A percentile compares a stretch with the other conserved stretches of the same genome.
These are phyloP conservation scores for Cadophora sp. DNA, from an alignment of 2,329 filamentous ascomycete genomes.

Conservation along the genomic window DNA sequence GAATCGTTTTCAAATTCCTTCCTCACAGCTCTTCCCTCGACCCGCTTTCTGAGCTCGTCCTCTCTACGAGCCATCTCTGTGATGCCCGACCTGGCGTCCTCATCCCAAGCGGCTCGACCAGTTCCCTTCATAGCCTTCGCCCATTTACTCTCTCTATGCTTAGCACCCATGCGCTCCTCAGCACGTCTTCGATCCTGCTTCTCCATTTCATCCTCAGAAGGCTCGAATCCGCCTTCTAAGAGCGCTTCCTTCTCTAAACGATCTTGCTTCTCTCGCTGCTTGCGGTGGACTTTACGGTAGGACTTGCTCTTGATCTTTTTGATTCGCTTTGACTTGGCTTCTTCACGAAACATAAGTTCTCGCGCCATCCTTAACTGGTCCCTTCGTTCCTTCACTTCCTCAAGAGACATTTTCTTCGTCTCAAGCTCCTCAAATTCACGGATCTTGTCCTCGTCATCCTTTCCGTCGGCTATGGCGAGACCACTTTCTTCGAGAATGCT, in stretches of 20 bases:
- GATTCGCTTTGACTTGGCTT: slow-evolving; percentile 87
- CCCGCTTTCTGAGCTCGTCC: slow-evolving; percentile 69
- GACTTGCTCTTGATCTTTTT: slow-evolving; percentile 99
- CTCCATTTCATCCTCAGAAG: slow-evolving; percentile 70
- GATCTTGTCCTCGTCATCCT: slow-evolving; percentile 67
- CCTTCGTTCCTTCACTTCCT: slow-evolving; percentile 74
- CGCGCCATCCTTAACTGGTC: slow-evolving; percentile 80
- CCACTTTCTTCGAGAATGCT: slow-evolving; percentile 91
- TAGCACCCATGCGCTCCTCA: slow-evolving; percentile 73
- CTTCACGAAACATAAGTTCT: slow-evolving; percentile 87
- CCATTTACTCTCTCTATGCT: slow-evolving; percentile 75
- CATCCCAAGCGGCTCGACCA: slow-evolving; percentile 71
- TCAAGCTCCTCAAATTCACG: slow-evolving; percentile 73
- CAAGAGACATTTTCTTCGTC: slow-evolving; percentile 73
- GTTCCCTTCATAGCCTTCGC: slow-evolving; percentile 71
- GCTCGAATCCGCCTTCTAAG: slow-evolving; percentile 62
- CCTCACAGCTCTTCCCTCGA: slow-evolving; percentile 65
- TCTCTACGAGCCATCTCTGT: slow-evolving; percentile 70
- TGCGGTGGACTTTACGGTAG: slow-evolving; percentile 90
- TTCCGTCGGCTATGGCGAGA: slow-evolving; percentile 64
- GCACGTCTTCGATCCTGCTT: slow-evolving; percentile 67
- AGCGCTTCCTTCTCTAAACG: slow-evolving; percentile 63
- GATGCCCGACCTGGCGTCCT: slow-evolving; percentile 69
- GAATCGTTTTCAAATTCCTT: slow-evolving; percentile 51
- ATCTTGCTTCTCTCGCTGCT: slow-evolving; percentile 68